Conservation (phyloP, 495 filamentous ascomycete genomes). For the Penicillium samsonianum region DNA sequence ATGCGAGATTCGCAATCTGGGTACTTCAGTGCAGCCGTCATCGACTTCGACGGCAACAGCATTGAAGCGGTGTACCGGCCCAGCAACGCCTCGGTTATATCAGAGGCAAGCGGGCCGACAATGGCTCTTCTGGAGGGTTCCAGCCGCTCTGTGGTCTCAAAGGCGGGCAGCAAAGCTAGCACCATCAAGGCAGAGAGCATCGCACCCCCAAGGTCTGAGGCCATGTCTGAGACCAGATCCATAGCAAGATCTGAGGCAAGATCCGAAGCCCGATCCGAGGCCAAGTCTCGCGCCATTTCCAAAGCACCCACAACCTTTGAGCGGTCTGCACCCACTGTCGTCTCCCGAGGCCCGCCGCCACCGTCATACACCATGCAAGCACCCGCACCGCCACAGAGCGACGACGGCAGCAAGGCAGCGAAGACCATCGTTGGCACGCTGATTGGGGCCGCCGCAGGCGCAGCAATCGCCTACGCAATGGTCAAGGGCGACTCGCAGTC, state of each 20-base stretch:
- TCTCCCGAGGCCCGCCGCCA: conserved; percentile 31
- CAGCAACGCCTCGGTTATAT: conserved; percentile 25
- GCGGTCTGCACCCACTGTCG: conserved; percentile 29
- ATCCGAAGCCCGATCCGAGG: conserved; percentile 19
- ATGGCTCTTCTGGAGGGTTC: conserved; percentile 39
- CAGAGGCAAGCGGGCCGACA: conserved; percentile 33
- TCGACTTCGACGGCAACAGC: conserved; percentile 63
- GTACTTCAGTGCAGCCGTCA: conserved; percentile 61
- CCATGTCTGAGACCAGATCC: conserved; percentile 20
- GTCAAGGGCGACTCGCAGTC: conserved; percentile 51
- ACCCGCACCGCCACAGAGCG: conserved; percentile 29
- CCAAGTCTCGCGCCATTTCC: conserved; percentile 33
- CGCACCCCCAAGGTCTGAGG: conserved; percentile 24
- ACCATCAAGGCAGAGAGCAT: conserved; percentile 36
- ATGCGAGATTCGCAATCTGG: conserved; percentile 50
- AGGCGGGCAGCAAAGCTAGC: conserved; percentile 35
- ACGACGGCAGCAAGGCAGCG: conserved; percentile 44
- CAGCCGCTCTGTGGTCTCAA: conserved; percentile 39
- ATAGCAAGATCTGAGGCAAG: conserved; percentile 7
- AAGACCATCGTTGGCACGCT: conserved; percentile 72
- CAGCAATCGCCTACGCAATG: conserved; percentile 73
- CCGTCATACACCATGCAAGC: conserved; percentile 35
- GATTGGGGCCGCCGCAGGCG: conserved; percentile 74
- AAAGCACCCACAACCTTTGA: conserved; percentile 36
- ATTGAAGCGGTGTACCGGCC: conserved; percentile 60